Conservation (phyloP, 2,329 filamentous ascomycete species). For the Bipolaris cookei region DNA sequence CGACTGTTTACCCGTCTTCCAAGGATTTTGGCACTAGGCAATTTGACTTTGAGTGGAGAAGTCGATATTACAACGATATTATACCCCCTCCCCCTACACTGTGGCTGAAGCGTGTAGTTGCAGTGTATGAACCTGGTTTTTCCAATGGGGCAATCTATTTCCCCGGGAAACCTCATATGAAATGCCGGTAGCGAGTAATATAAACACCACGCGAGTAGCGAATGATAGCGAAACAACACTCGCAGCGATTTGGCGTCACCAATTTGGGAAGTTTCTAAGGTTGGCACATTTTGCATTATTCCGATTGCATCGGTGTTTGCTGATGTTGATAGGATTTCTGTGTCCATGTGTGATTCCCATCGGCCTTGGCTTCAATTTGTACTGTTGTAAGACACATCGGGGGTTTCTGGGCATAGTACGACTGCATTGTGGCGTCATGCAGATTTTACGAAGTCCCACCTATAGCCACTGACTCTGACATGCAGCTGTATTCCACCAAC, state of each 20-base stretch:
- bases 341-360: neutral
- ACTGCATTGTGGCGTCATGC: neutral
- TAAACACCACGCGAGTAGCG: neutral
- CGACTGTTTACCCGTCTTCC: conserved; percentile 6
- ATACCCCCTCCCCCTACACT: neutral
- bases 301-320: neutral
- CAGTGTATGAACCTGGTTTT: conserved; percentile 12
- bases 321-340: neutral
- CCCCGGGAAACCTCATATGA: conserved; percentile 19
- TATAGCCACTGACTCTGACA: neutral
- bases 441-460: neutral
- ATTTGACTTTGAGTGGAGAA: conserved; percentile 4
- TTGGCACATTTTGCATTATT: neutral
- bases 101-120: conserved; percentile 5
- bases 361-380: neutral
- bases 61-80: conserved; percentile 27
- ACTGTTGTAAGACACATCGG: neutral
- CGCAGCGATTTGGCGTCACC: neutral
- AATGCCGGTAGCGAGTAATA: conserved; percentile 30
- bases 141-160: conserved; percentile 25
- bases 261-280: neutral
- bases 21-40: neutral
- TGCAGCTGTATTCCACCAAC: neutral
- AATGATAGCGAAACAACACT: neutral
- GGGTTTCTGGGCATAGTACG: neutral